A percentile compares a stretch with the other conserved stretches of the same genome.
Evolutionary conservation across 1,139 yeast species (phyloP).

Genomic region (Scheffersomyces cryptocercus): DNA sequence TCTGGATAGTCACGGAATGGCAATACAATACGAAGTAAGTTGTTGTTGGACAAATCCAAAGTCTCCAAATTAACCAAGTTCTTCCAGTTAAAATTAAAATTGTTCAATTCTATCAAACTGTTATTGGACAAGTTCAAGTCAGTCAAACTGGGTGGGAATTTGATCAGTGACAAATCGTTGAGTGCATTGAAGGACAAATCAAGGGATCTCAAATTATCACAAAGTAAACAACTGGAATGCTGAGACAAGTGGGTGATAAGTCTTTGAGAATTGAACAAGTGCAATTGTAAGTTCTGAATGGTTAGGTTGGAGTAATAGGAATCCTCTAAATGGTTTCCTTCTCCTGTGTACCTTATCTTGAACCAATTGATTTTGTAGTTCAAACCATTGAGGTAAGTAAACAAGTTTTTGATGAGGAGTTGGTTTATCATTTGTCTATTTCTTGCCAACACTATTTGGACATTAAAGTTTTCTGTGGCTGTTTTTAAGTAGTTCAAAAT

Average conservation of each 20-base stretch:
- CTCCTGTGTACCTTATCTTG: conserved; percentile 8
- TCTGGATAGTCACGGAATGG: neutral
- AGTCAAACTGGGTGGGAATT: conserved; percentile 6
- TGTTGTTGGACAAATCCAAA: conserved; percentile 28
- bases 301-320: conserved; percentile 3
- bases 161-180: conserved; percentile 12
- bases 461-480: conserved; percentile 10
- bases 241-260: conserved; percentile 10
- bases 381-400: conserved; percentile 6
- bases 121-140: conserved; percentile 25
- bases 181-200: conserved; percentile 26
- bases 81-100: conserved; percentile 10
- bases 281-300: conserved; percentile 12
- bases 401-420: conserved; percentile 5
- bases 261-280: conserved; percentile 12
- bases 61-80: conserved; percentile 11
- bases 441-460: conserved; percentile 11
- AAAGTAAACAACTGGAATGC: conserved; percentile 8
- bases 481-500: conserved; percentile 6
- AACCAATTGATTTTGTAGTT: conserved; percentile 9
- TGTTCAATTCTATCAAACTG: conserved; percentile 13
- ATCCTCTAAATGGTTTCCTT: neutral
- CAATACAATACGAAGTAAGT: conserved; percentile 9
- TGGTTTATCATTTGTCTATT: conserved; percentile 9
- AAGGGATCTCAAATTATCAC: conserved; percentile 13